Conservation (phyloP, 208 protist species). For the Vickermania spadyakhi region DNA sequence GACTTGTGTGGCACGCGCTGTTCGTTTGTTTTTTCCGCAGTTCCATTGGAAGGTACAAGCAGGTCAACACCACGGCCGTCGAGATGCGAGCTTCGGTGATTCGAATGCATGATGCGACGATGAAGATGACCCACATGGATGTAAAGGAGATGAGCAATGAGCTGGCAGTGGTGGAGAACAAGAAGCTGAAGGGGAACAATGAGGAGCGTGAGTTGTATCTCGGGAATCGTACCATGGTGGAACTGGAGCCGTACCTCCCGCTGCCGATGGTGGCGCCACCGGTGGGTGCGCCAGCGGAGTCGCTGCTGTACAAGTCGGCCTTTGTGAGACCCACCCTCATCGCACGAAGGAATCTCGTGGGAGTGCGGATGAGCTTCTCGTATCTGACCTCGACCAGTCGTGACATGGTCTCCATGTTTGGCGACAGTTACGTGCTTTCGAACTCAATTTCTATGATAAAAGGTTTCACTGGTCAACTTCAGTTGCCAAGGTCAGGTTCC, state of each 20-base stretch:
- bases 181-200: not conserved
- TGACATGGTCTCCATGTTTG: not conserved
- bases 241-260: conserved; percentile 6
- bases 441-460: too few relatives aligned
- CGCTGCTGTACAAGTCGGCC: conserved; percentile 1
- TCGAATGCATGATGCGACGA: conserved; percentile 2
- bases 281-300: not conserved
- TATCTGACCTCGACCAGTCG: not conserved
- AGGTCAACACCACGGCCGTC: not conserved
- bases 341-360: not conserved
- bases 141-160: not conserved
- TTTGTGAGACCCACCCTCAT: conserved; percentile 4
- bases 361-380: not conserved
- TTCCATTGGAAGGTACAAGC: not conserved
- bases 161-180: not conserved
- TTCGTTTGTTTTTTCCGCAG: not conserved
- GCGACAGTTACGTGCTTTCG: not conserved
- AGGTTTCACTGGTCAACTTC: not conserved
- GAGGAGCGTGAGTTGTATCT: conserved; percentile 2
- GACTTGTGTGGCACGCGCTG: not conserved
- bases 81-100: not conserved
- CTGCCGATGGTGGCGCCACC: conserved; percentile 3
- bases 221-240: not conserved
- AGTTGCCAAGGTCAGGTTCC: not conserved
- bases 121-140: not conserved